phyloP scores from a whole-genome alignment of 176 grass and related monocot genomes.

The Saccharum spontaneum region DNA sequence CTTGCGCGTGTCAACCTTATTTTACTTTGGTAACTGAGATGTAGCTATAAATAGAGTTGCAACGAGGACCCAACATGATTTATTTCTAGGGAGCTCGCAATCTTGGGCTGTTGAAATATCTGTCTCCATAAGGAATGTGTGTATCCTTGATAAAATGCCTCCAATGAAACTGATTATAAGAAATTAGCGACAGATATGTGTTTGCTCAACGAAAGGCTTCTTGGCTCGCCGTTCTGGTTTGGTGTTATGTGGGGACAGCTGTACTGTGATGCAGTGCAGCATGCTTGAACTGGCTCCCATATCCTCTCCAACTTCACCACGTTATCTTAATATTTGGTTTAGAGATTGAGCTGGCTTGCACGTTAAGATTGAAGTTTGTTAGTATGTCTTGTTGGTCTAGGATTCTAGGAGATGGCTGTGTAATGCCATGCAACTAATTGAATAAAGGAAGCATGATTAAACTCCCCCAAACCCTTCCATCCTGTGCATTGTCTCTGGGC shows the following conservation, averaged over 20 bases:
- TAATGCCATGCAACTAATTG: not conserved
- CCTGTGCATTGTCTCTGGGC: not conserved
- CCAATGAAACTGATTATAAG: not conserved
- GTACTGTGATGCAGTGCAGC: not conserved
- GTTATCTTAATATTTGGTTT: not conserved
- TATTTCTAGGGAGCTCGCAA: not conserved
- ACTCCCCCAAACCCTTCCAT: not conserved
- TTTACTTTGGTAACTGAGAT: not conserved
- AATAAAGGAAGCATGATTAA: not conserved
- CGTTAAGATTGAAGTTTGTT: not conserved
- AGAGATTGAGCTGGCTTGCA: not conserved
- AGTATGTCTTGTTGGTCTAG: not conserved
- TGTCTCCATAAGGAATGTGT: not conserved
- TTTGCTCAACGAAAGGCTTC: slow-evolving; percentile 17
- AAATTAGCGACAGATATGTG: not conserved
- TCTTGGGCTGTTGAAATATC: not conserved
- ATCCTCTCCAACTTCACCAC: not conserved
- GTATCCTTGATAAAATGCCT: not conserved
- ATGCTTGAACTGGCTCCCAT: not conserved
- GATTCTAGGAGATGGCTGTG: not conserved
- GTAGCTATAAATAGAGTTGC: not conserved
- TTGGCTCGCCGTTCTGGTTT: not conserved
- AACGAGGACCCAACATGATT: not conserved
- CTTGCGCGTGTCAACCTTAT: not conserved
- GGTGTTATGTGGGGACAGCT: not conserved